Base-by-base conservation (phyloP, 306 rosid genomes). In the Malus fusca region DNA sequence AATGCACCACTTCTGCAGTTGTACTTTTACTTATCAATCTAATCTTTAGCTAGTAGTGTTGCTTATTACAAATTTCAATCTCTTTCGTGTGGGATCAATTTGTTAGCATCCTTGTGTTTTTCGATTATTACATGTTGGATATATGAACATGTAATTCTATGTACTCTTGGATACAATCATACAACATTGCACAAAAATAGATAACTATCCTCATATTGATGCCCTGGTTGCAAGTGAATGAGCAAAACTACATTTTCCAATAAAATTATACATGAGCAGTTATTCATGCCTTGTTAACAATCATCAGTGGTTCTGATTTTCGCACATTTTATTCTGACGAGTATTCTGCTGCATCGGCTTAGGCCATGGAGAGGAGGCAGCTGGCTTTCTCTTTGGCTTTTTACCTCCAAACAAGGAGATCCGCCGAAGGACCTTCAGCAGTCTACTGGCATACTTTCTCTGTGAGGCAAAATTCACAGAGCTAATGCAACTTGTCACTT, bases 401-500 rank as follows among this genome's bases (percentile, higher is more conserved):
- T 83, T 73, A 55, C 85, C 85, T 73, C 91, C 96, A 80, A 93
- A 91, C 84, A 87, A 82, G 60, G 82, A 78, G n/a, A 93, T 67
- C 19, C 82, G 80, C 64, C 82, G 85, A 65, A 91, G 78, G 74
- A 91, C 59, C 85, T 85, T 91, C 71, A 91, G 67, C 14, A 91
- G 59, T 69, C 85, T 81, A 73, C 82, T 88, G 9, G 89, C 97
- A 78, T 84, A 85, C 75, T 80, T 88, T 76, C 90, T 89, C 15
- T 91, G 93, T 23, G 92, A 76, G 48, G 93, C 80, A 67, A 93
- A 91, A 62, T 87, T 89, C 8, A 91, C 86, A 8, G 92, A 82
- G 62, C 93, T 89, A 35, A 91, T 89, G 87, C 98, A 93, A 67
- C 93, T 83, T 17, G 93, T 88, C 23, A 73, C 83, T 23, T 89